Evolutionary conservation across 768 basidiomycete genomes (phyloP), one percentile per base, ranked within the genome.

Genomic region (Dacryopinax primogenitus): DNA sequence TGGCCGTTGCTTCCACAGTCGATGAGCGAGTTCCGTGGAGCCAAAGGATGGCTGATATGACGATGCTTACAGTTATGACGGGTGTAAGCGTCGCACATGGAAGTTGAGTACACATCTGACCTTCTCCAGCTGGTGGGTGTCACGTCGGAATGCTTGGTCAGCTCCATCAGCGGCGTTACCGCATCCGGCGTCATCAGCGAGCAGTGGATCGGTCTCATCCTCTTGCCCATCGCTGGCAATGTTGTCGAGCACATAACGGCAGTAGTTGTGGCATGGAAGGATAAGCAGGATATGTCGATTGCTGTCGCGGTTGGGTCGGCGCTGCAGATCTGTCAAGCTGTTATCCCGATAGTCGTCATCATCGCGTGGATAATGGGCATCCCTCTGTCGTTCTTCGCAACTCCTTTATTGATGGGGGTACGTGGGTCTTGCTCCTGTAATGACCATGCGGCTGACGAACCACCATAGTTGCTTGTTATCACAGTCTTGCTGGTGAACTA

Each of bases 221-320:
- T 98, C 15, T 81, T 98, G 11, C 95, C 95, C 4, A 92, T 96
- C 35, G 92, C 93, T 13, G 90, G 90, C n/a, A 92, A 92, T 72
- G 88, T 90, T 7, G 91, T 88, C 11, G 93, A 96, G 72, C 92
- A 94, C 72, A 86, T 86, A 39, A 96, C 92, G 1, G 92, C 93
- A 15, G 90, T 96, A 28, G 87, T 92, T 0, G 86, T 58, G 7
- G 51, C 51, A 28, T 28, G 90, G 66, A 94, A 94, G 75, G 76
- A 77, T 74, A 92, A 94, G 73, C 77, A 95, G 21, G 89, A 89
- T 47, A 80, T 96, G 6, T 90, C 88, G 71, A 78, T 96, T 64
- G 11, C 51, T 21, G 26, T 58, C 4, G 51, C 51, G 15, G 51
- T 58, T 18, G 51, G 51, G 21, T 58, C 51, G 26, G 51, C 51